phyloP scores from a whole-genome alignment of 176 grass and related monocot genomes.

The Thalia dealbata region DNA sequence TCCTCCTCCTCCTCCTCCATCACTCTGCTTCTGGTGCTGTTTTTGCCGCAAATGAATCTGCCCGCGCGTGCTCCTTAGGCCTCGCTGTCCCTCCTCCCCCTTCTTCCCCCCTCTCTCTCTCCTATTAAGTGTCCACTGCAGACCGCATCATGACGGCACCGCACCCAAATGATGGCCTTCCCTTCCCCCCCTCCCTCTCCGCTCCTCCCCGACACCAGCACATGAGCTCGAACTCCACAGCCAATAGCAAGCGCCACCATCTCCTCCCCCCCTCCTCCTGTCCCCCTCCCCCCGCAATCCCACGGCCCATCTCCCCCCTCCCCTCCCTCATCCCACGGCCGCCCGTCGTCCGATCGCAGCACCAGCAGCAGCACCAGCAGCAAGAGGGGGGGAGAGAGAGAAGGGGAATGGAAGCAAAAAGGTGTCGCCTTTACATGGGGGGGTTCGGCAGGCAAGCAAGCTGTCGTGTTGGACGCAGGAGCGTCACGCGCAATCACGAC shows the following conservation, averaged over 20 bases:
- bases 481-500: conserved; percentile 11
- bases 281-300: not conserved
- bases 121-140: not conserved
- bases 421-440: not conserved
- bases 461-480: conserved; percentile 2
- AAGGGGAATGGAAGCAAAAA: not conserved
- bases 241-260: not conserved
- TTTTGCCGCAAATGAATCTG: not conserved
- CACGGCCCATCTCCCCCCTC: not conserved
- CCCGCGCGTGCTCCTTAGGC: conserved; percentile 5
- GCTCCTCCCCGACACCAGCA: not conserved
- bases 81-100: not conserved
- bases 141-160: not conserved
- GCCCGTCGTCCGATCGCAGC: not conserved
- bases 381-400: not conserved
- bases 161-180: conserved; percentile 8
- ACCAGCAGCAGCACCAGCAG: not conserved
- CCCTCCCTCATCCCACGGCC: not conserved
- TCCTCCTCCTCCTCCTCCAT: not conserved
- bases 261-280: not conserved
- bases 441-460: not conserved
- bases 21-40: not conserved
- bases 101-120: not conserved
- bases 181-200: not conserved
- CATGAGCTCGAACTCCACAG: not conserved